phyloP scores from a whole-genome alignment of 139 green algal genomes.

The Zygnema circumcarinatum region DNA sequence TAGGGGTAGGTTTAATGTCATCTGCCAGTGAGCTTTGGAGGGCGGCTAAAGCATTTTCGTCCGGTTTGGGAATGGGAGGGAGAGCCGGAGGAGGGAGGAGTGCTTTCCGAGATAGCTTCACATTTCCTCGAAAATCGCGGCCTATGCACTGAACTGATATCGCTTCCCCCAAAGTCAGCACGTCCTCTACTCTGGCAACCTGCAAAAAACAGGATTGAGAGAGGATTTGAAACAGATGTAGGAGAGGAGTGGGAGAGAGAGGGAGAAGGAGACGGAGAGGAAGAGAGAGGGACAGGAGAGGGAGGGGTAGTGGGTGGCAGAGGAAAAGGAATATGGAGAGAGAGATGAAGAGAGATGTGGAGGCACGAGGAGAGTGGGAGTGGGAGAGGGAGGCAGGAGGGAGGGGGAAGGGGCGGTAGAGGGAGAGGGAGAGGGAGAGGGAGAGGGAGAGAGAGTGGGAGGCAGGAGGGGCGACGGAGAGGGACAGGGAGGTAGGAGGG shows the following conservation, averaged over 20 bases:
- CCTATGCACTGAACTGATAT: slow-evolving; percentile 24
- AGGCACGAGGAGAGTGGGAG: no score
- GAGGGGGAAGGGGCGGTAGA: no score
- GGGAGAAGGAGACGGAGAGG: neutral
- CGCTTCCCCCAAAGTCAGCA: slow-evolving; percentile 34
- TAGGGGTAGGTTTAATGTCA: neutral
- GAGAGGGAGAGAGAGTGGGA: no score
- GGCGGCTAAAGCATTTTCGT: neutral
- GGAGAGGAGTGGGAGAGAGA: no score
- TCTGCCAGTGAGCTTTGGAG: neutral
- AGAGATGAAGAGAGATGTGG: no score
- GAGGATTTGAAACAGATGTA: neutral
- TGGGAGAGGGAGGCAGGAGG: no score
- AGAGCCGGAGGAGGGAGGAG: slow-evolving; percentile 38
- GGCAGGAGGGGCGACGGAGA: no score
- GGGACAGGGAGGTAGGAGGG: no score
- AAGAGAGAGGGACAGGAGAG: neutral
- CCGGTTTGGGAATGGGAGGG: neutral
- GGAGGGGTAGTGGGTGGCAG: no score
- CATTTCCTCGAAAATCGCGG: slow-evolving; percentile 45
- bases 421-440: no score
- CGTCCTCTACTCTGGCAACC: slow-evolving; percentile 46
- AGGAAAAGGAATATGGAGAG: no score
- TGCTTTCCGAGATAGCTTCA: slow-evolving; percentile 52
- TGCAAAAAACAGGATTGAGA: slow-evolving; percentile 11